Percentiles rank a stretch among this genome's conserved stretches.
These are phyloP conservation scores for Epichloe uncinata DNA, from an alignment of 2,329 filamentous ascomycete genomes.

Conservation along the genomic window DNA sequence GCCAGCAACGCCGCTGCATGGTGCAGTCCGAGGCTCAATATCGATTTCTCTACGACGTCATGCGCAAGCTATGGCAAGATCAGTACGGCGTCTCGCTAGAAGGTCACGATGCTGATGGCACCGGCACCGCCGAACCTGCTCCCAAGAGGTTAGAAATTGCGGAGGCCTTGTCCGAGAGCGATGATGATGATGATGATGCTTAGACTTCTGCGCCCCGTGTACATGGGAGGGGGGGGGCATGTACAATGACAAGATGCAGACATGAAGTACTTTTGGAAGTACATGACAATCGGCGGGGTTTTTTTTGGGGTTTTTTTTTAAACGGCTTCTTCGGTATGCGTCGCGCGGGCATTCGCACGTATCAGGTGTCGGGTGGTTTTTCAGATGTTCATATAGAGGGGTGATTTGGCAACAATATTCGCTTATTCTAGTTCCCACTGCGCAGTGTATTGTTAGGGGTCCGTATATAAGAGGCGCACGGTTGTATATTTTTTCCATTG, in stretches of 20 bases:
- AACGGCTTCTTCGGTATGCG: not conserved
- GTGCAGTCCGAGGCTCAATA: slow-evolving; percentile 83
- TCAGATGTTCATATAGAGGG: too few relatives aligned
- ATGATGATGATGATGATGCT: not conserved
- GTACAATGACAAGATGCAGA: not conserved
- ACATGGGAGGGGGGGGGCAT: not conserved
- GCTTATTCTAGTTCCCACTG: too few relatives aligned
- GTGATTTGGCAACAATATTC: too few relatives aligned
- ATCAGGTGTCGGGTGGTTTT: not conserved
- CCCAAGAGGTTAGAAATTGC: slow-evolving; percentile 39
- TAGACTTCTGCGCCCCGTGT: not conserved
- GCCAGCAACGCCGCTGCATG: slow-evolving; percentile 88
- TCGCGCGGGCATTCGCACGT: slow-evolving; percentile 3
- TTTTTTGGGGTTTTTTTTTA: too few relatives aligned
- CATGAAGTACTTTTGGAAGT: too few relatives aligned
- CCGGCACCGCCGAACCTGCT: slow-evolving; percentile 32
- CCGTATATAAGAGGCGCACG: too few relatives aligned
- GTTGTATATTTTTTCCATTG: too few relatives aligned
- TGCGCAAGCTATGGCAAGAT: slow-evolving; percentile 61
- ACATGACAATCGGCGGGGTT: too few relatives aligned
- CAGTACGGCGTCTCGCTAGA: slow-evolving; percentile 34
- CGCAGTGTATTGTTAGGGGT: too few relatives aligned
- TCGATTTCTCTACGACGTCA: slow-evolving; percentile 75
- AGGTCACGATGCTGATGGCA: slow-evolving; percentile 19
- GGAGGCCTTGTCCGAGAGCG: slow-evolving; percentile 25